These are phyloP conservation scores for Solanum chiquidenum DNA, from an alignment of 257 asterid genomes.

Conservation along the genomic window DNA sequence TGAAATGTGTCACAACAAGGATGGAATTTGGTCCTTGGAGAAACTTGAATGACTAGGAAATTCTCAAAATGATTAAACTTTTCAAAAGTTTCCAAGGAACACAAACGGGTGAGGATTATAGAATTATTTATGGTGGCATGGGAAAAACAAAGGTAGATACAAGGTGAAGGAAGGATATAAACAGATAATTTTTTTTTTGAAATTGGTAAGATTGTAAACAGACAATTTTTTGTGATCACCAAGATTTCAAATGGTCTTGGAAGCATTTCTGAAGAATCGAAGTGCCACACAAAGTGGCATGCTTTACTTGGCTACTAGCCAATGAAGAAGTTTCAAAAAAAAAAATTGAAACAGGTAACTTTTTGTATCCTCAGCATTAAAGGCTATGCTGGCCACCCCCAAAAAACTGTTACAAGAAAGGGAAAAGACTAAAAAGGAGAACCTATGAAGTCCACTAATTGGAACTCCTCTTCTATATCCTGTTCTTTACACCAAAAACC, in stretches of 20 bases:
- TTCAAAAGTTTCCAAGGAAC: not conserved
- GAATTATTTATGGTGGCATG: not conserved
- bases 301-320: not conserved
- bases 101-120: not conserved
- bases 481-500: no score
- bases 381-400: no score
- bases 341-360: no score
- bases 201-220: not conserved
- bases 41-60: not conserved
- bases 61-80: not conserved
- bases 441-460: no score
- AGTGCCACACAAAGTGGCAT: not conserved
- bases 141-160: not conserved
- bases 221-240: not conserved
- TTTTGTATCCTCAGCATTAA: no score
- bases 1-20: not conserved
- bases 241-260: not conserved
- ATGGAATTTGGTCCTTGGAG: not conserved
- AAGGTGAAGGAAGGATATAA: not conserved
- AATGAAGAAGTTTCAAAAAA: not conserved
- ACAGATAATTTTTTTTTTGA: not conserved
- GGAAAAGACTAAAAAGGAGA: no score
- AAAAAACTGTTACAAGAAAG: no score
- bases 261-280: not conserved
- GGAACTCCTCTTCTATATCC: no score